Evolutionary conservation across 2,329 filamentous ascomycete species (phyloP).

Genomic region (Exophiala sideris): DNA sequence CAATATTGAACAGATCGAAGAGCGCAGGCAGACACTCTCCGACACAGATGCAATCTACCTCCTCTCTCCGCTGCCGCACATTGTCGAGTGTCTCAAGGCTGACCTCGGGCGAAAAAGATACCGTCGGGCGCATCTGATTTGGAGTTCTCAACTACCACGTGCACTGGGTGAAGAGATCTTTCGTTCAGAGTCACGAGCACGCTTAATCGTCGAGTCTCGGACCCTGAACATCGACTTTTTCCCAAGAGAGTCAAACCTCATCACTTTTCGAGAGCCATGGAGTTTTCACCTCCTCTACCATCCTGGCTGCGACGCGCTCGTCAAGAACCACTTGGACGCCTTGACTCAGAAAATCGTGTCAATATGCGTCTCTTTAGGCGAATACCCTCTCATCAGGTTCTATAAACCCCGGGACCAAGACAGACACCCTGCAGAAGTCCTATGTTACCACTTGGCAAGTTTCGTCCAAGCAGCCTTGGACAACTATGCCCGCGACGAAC

Average conservation of each 20-base stretch:
- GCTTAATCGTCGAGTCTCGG: conserved; percentile 71
- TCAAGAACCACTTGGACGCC: conserved; percentile 76
- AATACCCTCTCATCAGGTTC: conserved; percentile 90
- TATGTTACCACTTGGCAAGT: conserved; percentile 81
- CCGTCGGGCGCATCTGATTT: conserved; percentile 73
- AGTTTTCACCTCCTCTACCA: conserved; percentile 93
- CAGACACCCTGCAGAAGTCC: conserved; percentile 79
- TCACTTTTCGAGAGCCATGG: conserved; percentile 92
- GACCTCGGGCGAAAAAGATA: conserved; percentile 87
- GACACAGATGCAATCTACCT: conserved; percentile 96
- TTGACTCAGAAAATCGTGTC: conserved; percentile 87
- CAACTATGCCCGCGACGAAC: conserved; percentile 76
- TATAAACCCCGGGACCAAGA: conserved; percentile 69
- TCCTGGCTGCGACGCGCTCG: conserved; percentile 78
- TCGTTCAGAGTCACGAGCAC: conserved; percentile 64
- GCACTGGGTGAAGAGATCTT: conserved; percentile 71
- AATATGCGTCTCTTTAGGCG: conserved; percentile 85
- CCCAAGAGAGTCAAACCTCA: conserved; percentile 83
- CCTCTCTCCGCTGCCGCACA: conserved; percentile 77
- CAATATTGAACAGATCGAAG: conserved; percentile 92
- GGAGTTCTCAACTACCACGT: conserved; percentile 71
- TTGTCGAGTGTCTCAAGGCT: conserved; percentile 89
- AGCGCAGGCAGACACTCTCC: conserved; percentile 74
- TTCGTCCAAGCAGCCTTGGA: conserved; percentile 93
- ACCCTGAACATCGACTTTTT: conserved; percentile 85